Evolutionary conservation across 208 protist genomes (phyloP).

Genomic region (Wallacemonas sp.): DNA sequence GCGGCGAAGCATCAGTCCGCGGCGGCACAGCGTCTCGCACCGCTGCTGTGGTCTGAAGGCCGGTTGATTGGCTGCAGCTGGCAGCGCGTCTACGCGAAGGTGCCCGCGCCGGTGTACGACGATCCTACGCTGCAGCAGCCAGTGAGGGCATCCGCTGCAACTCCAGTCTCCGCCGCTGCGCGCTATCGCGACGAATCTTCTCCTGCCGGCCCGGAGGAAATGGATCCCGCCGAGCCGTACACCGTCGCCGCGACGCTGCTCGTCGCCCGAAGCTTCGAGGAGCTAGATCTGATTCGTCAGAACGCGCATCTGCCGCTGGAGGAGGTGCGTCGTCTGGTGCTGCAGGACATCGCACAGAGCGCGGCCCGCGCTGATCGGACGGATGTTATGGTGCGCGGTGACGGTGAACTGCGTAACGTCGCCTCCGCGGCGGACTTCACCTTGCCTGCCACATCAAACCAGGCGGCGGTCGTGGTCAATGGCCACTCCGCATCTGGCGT

Average conservation of each 20-base stretch:
- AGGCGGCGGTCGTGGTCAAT: neutral
- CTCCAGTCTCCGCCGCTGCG: neutral
- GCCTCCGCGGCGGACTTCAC: neutral
- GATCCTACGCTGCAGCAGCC: neutral
- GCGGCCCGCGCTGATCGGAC: neutral
- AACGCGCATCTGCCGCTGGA: slow-evolving; percentile 47
- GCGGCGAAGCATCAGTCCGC: slow-evolving; percentile 17
- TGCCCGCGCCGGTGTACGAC: slow-evolving; percentile 9
- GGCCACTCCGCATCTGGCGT: neutral
- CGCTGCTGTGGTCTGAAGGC: slow-evolving; percentile 65
- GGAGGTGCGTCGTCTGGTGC: slow-evolving; percentile 62
- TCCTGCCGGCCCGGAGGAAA: neutral
- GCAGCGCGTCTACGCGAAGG: slow-evolving; percentile 42
- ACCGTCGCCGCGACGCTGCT: slow-evolving; percentile 59
- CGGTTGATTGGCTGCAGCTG: slow-evolving; percentile 62
- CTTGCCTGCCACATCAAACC: neutral
- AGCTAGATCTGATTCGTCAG: slow-evolving; percentile 57
- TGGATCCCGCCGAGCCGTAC: neutral
- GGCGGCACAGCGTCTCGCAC: slow-evolving; percentile 43
- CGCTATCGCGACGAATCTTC: neutral
- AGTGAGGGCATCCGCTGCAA: neutral
- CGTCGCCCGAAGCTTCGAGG: slow-evolving; percentile 73
- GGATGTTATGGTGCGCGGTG: slow-evolving; percentile 6
- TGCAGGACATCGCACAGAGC: slow-evolving; percentile 2
- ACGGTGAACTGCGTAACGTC: neutral